Percentiles rank a stretch among this genome's conserved stretches.
Conservation (phyloP, 106 monocot species). For the Allium sativum region DNA sequence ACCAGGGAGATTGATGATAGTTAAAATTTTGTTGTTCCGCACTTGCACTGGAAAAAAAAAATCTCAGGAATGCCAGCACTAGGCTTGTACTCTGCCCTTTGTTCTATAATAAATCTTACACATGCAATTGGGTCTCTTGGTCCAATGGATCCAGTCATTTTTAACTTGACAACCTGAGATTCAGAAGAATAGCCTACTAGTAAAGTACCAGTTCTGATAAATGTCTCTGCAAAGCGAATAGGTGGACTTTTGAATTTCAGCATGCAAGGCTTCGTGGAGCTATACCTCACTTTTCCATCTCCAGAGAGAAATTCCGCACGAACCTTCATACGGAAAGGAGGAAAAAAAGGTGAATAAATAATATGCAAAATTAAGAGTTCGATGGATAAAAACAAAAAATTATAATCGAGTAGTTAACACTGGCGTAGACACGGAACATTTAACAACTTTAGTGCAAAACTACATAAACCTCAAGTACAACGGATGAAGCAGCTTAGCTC, state of each 20-base stretch:
- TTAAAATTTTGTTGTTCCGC: too few relatives aligned
- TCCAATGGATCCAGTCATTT: slow-evolving; percentile 49
- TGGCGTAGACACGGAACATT: too few relatives aligned
- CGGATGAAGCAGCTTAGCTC: too few relatives aligned
- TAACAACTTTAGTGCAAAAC: too few relatives aligned
- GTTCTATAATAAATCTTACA: slow-evolving; percentile 52
- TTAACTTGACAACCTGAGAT: slow-evolving; percentile 45
- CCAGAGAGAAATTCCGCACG: slow-evolving; percentile 50
- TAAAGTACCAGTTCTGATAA: slow-evolving; percentile 39
- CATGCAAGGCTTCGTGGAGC: slow-evolving; percentile 70
- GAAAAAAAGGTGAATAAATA: too few relatives aligned
- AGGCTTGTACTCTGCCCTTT: slow-evolving; percentile 50
- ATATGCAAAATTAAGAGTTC: too few relatives aligned
- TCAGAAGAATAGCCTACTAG: slow-evolving; percentile 70
- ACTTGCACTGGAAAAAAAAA: too few relatives aligned
- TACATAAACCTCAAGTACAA: too few relatives aligned
- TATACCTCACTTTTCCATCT: slow-evolving; percentile 22
- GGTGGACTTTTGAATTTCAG: slow-evolving; percentile 64
- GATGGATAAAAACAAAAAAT: too few relatives aligned
- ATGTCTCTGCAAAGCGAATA: slow-evolving; percentile 48
- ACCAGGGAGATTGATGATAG: too few relatives aligned
- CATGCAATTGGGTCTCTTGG: slow-evolving; percentile 31
- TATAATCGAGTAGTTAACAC: too few relatives aligned
- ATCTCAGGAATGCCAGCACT: slow-evolving; percentile 86
- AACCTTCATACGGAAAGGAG: too few relatives aligned